Evolutionary conservation across 148 eudicot species (phyloP).

Genomic region (Rhododendron vialii): DNA sequence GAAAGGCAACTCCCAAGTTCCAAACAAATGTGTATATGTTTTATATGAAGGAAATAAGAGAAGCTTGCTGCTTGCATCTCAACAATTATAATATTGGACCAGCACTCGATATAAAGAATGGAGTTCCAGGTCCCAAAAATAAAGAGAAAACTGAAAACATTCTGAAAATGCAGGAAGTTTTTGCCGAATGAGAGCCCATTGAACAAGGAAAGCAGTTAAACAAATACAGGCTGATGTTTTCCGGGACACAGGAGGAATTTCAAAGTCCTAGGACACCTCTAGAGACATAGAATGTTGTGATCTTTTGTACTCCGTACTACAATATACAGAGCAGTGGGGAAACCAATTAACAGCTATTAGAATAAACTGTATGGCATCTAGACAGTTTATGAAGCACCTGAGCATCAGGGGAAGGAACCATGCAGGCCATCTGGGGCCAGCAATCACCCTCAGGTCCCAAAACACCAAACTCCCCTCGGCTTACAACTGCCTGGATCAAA

Average conservation of each 20-base stretch:
- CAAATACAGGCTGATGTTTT: not conserved
- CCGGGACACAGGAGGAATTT: not conserved
- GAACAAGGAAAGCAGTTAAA: not conserved
- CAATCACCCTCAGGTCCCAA: conserved; percentile 65
- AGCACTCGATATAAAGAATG: not conserved
- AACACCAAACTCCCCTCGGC: conserved; percentile 78
- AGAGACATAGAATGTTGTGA: not conserved
- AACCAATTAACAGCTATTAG: not conserved
- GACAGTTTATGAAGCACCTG: conserved; percentile 42
- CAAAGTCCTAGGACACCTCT: not conserved
- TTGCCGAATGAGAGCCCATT: not conserved
- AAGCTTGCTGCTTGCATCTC: not conserved
- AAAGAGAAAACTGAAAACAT: not conserved
- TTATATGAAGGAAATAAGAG: not conserved
- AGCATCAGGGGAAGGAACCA: conserved; percentile 63
- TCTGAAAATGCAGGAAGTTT: not conserved
- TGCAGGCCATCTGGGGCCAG: conserved; percentile 94
- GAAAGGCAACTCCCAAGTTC: not conserved
- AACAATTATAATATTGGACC: not conserved
- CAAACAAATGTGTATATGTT: not conserved
- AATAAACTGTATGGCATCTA: not conserved
- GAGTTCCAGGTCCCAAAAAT: not conserved
- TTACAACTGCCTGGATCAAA: conserved; percentile 71
- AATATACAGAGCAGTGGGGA: not conserved
- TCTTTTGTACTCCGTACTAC: not conserved